Evolutionary conservation across 2,329 filamentous ascomycete genomes (phyloP).

Genomic region (Chaetomiaceae sp.): DNA sequence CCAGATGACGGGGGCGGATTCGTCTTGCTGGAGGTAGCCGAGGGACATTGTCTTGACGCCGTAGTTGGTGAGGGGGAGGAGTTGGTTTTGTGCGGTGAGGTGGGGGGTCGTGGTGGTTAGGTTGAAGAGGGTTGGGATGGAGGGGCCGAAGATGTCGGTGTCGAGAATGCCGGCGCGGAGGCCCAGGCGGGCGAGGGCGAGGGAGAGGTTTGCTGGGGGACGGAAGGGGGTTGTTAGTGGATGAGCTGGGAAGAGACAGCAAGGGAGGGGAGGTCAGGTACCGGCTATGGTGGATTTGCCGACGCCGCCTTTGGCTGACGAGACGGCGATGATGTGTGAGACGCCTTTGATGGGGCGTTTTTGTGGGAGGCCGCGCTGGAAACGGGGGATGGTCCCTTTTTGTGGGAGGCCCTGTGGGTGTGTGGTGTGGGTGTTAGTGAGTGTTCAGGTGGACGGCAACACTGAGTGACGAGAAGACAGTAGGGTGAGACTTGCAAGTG

Average conservation of each 20-base stretch:
- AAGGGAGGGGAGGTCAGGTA: no score
- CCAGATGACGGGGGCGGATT: constrained; percentile 85
- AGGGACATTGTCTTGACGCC: constrained; percentile 98
- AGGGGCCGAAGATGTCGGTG: constrained; percentile 94
- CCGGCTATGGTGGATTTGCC: constrained; percentile 91
- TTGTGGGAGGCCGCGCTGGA: constrained; percentile 76
- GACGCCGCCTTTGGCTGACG: constrained; percentile 95
- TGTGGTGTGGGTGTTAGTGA: constrained; percentile 2
- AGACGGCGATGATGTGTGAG: constrained; percentile 90
- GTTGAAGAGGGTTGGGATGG: constrained; percentile 83
- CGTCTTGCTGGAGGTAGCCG: constrained; percentile 79
- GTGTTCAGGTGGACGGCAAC: background rate
- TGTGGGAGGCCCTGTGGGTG: constrained; percentile 74
- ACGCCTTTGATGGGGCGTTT: constrained; percentile 78
- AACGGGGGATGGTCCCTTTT: constrained; percentile 66
- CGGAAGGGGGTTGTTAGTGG: no score
- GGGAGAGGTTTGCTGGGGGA: constrained; percentile 78
- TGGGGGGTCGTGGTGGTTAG: constrained; percentile 72
- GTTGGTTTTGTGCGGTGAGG: constrained; percentile 67
- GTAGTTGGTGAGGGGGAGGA: constrained; percentile 87
- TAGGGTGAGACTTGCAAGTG: constrained; percentile 55
- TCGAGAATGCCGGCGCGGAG: constrained; percentile 84
- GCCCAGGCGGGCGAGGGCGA: constrained; percentile 78
- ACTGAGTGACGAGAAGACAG: no score
- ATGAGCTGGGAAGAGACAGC: no score